Base-by-base conservation (phyloP, 148 eudicot species). In the Fagopyrum tataricum region DNA sequence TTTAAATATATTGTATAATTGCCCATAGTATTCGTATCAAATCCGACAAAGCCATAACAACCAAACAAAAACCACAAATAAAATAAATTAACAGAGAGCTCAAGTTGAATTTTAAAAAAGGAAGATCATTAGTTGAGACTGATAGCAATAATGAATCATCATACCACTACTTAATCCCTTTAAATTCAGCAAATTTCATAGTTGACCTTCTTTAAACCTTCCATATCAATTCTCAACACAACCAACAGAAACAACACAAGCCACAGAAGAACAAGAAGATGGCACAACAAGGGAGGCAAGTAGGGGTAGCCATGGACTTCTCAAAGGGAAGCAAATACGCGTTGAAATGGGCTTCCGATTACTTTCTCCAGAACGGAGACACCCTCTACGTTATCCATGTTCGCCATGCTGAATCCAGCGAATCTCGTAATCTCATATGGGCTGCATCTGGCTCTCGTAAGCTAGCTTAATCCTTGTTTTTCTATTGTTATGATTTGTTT, bases 251-350 rank as follows among this genome's bases (percentile, higher is more conserved):
- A 5, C 13, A 48, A 48, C 52, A 18, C 61, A 20, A 55, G 2
- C 59, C 61, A 7, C 10, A 55, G 20, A 55, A 18, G 5, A 39
- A 64, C 44, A 62, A 62, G 41, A 62, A 62, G 18, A 62, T 12
- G 41, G 18, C 31, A 62, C 43, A 64, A 2, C 49, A 55, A 74
- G 87, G 76, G 17, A 80, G 85, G 62, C 76, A 74, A 20, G 68
- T 85, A 40, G 88, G 88, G 5, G 71, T 82, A 18, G 83, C 84
- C n/a, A 71, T 85, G 77, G 88, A 85, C 48, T 85, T 82, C 75
- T 85, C 88, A 56, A 64, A 72, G 21, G 85, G 85, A 76, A 82
- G 88, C 77, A 82, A 82, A 71, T 68, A 55, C 21, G 88, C 85
- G n/a, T n/a, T 82, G 53, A 80, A 82, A 53, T 82, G 88, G 88